Percentiles rank a stretch among this genome's conserved stretches.
phyloP scores from a whole-genome alignment of 108 stramenopile species.

The Cyclotella cryptica region DNA sequence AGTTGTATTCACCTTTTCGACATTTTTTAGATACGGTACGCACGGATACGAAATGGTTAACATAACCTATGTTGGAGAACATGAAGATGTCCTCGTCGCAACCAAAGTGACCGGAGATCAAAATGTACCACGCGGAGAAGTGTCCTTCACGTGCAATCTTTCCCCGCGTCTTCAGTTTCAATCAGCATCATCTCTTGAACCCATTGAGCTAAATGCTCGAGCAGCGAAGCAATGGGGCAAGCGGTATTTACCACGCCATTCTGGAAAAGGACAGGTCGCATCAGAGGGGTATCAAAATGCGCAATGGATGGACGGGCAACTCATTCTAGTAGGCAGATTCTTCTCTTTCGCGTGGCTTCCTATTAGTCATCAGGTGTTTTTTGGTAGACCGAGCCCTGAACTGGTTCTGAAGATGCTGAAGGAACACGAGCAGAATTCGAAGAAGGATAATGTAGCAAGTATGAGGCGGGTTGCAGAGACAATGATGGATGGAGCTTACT shows the following conservation, averaged over 20 bases:
- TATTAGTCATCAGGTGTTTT: conserved; percentile 83
- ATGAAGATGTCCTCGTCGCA: conserved; percentile 62
- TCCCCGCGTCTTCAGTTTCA: conserved; percentile 28
- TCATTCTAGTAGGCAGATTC: conserved; percentile 74
- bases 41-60: conserved; percentile 89
- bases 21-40: conserved; percentile 54
- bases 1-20: background rate
- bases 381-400: conserved; percentile 74
- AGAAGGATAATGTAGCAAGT: conserved; percentile 22
- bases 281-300: conserved; percentile 61
- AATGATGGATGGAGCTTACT: conserved; percentile 41
- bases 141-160: conserved; percentile 77
- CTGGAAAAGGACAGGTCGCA: conserved; percentile 76
- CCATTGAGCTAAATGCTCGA: conserved; percentile 67
- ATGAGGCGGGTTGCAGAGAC: conserved; percentile 31
- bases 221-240: conserved; percentile 77
- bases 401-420: conserved; percentile 69
- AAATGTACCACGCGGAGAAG: conserved; percentile 74
- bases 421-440: conserved; percentile 31
- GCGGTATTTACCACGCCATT: conserved; percentile 64
- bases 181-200: conserved; percentile 44
- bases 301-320: conserved; percentile 81
- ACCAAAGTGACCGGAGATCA: conserved; percentile 79
- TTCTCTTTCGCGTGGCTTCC: conserved; percentile 85
- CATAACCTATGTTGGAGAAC: conserved; percentile 63